phyloP scores from a whole-genome alignment of 2,329 filamentous ascomycete genomes.

The Neospermospora avenae region DNA sequence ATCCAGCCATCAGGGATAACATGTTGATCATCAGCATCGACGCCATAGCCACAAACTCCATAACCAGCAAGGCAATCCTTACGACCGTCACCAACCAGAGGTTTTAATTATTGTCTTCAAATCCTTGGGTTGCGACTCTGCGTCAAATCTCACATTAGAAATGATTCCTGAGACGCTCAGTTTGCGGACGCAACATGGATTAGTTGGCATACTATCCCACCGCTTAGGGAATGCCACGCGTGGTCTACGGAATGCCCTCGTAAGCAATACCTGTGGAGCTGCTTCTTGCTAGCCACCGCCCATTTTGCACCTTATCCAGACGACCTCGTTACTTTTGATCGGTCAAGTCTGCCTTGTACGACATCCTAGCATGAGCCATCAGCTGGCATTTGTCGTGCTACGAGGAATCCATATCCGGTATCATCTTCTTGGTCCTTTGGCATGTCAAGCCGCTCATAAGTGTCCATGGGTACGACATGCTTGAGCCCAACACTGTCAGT shows the following conservation, averaged over 20 bases:
- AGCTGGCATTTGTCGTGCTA: neutral
- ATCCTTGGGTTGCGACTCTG: neutral
- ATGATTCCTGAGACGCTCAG: neutral
- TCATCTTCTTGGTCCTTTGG: neutral
- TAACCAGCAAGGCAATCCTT: neutral
- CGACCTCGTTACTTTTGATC: neutral
- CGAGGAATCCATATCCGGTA: neutral
- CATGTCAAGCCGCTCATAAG: neutral
- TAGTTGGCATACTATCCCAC: neutral
- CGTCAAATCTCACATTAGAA: neutral
- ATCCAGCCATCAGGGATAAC: neutral
- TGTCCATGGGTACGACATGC: neutral
- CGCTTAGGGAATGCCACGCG: neutral
- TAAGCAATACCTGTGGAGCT: neutral
- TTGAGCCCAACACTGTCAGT: neutral
- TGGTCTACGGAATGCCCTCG: neutral
- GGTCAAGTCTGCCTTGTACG: neutral
- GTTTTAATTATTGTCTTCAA: neutral
- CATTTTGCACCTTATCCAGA: neutral
- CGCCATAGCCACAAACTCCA: neutral
- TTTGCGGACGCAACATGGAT: neutral
- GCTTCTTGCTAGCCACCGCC: neutral
- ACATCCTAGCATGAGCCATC: neutral
- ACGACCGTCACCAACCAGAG: neutral
- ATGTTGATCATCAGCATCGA: neutral